Percentiles rank a stretch among this genome's conserved stretches.
These are phyloP conservation scores for Alternaria triticina DNA, from an alignment of 2,329 filamentous ascomycete species.

Conservation along the genomic window DNA sequence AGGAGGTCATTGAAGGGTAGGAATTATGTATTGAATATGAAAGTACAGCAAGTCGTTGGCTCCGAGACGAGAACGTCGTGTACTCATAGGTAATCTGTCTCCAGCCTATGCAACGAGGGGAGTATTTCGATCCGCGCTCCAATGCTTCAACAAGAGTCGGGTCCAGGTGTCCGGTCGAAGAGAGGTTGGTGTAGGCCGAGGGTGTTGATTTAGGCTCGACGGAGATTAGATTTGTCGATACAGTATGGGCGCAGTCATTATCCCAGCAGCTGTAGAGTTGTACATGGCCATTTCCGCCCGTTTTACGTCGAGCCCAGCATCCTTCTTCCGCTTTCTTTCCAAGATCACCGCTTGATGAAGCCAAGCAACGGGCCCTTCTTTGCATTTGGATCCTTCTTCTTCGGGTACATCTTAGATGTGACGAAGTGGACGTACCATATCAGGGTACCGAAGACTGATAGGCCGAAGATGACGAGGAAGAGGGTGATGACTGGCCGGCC, in stretches of 20 bases:
- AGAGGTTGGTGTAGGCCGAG: background rate
- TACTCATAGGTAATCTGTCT: background rate
- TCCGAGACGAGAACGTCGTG: background rate
- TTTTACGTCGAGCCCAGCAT: background rate
- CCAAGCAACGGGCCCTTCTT: conserved; percentile 33
- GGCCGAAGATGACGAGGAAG: conserved; percentile 77
- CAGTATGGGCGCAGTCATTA: background rate
- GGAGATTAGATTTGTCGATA: background rate
- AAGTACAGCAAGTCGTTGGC: conserved; percentile 6
- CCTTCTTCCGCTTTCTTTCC: background rate
- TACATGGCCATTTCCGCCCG: background rate
- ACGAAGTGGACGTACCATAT: conserved; percentile 41
- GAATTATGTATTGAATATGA: conserved; percentile 14
- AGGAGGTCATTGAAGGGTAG: background rate
- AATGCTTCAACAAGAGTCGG: background rate
- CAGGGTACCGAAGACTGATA: conserved; percentile 49
- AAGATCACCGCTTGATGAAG: conserved; percentile 27
- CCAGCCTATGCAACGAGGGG: background rate
- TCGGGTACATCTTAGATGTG: conserved; percentile 36
- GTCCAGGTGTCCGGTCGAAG: background rate
- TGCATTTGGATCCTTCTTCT: conserved; percentile 33
- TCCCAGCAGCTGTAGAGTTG: background rate
- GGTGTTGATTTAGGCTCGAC: background rate
- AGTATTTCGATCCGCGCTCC: background rate
- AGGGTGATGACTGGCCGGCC: conserved; percentile 87